Conservation (phyloP, 2,329 filamentous ascomycete species). For the Beauveria sp. region DNA sequence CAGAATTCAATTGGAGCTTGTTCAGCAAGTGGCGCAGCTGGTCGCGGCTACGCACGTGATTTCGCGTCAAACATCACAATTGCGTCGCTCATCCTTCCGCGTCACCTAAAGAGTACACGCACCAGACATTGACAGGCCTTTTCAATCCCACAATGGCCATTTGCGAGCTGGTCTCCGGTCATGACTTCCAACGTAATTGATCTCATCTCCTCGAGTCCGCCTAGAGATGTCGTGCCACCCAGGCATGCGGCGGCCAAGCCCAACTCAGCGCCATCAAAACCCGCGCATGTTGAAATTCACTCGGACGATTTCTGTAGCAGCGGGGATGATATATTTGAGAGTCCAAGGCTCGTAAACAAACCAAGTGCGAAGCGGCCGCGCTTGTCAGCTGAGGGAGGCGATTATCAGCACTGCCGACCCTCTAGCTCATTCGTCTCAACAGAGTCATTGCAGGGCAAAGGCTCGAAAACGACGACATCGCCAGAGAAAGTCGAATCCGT, state of each 20-base stretch:
- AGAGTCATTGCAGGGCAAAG: background rate
- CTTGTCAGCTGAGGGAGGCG: background rate
- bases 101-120: background rate
- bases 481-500: slow-evolving; percentile 29
- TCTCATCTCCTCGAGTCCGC: slow-evolving; percentile 30
- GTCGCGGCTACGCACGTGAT: background rate
- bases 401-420: background rate
- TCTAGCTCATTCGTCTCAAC: background rate
- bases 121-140: background rate
- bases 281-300: background rate
- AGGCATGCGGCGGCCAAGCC: background rate
- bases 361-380: background rate
- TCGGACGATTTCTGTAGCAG: slow-evolving; percentile 10
- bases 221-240: background rate
- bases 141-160: background rate
- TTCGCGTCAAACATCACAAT: background rate
- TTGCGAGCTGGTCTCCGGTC: slow-evolving; percentile 1
- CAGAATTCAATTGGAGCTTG: background rate
- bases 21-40: background rate
- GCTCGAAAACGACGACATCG: background rate
- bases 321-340: background rate
- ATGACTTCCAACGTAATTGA: slow-evolving; percentile 29
- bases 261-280: background rate
- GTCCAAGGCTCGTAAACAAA: background rate
- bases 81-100: background rate